A percentile compares a stretch with the other conserved stretches of the same genome.
These are phyloP conservation scores for Oleoguttula mirabilis DNA, from an alignment of 495 filamentous ascomycete genomes.

Conservation along the genomic window DNA sequence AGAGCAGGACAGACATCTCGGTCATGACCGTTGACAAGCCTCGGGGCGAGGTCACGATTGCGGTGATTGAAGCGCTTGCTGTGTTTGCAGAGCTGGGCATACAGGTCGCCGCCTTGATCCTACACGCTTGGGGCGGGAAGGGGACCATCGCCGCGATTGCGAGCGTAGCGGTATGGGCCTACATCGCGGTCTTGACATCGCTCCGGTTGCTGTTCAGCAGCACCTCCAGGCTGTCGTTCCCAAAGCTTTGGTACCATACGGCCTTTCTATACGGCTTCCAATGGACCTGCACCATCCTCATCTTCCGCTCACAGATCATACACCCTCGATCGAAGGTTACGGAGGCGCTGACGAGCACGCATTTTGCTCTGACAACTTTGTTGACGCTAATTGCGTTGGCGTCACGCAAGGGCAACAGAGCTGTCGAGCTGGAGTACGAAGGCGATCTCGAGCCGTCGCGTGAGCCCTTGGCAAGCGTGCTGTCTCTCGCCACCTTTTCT, in stretches of 20 bases:
- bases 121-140: constrained; percentile 42
- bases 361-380: constrained; percentile 63
- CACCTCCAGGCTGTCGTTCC: constrained; percentile 48
- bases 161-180: constrained; percentile 61
- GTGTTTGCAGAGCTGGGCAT: constrained; percentile 58
- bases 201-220: constrained; percentile 62
- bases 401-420: constrained; percentile 85
- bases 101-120: constrained; percentile 48
- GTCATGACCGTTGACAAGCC: constrained; percentile 69
- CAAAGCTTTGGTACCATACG: constrained; percentile 86
- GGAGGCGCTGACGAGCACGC: constrained; percentile 48
- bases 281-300: constrained; percentile 62
- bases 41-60: constrained; percentile 53
- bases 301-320: constrained; percentile 77
- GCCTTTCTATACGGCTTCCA: constrained; percentile 70
- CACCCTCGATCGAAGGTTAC: constrained; percentile 55
- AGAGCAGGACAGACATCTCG: constrained; percentile 46
- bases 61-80: constrained; percentile 61
- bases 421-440: constrained; percentile 74
- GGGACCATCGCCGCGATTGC: constrained; percentile 50
- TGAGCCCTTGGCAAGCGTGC: constrained; percentile 74
- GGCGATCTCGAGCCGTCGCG: constrained; percentile 71
- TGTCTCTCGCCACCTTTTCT: constrained; percentile 75
- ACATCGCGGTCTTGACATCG: constrained; percentile 63
- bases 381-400: constrained; percentile 63